Conservation (phyloP, 352 stramenopile species). For the Phytophthora syringae region DNA sequence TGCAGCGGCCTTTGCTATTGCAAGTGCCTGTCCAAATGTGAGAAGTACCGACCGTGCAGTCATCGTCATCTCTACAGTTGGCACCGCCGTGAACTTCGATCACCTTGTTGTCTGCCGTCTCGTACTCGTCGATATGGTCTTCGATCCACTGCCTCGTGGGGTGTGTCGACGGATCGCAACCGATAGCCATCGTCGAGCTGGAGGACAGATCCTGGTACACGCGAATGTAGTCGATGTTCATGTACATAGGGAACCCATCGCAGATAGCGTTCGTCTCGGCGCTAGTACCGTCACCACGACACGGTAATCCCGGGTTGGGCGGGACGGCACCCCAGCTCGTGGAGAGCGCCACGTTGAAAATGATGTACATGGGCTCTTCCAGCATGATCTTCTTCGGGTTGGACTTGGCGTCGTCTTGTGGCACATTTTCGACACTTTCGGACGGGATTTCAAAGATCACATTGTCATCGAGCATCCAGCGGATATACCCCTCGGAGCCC, state of each 20-base stretch:
- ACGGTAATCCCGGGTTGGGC: conserved; percentile 48
- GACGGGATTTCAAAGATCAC: conserved; percentile 67
- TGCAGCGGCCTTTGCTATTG: conserved; percentile 30
- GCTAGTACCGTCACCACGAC: conserved; percentile 39
- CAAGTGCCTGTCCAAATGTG: conserved; percentile 47
- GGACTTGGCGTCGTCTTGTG: conserved; percentile 35
- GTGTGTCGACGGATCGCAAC: conserved; percentile 57
- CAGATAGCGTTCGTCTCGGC: conserved; percentile 48
- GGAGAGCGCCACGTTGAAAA: conserved; percentile 72
- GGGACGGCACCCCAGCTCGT: conserved; percentile 52
- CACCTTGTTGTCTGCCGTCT: conserved; percentile 44
- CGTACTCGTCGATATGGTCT: conserved; percentile 60
- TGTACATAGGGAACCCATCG: conserved; percentile 63
- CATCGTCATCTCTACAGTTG: conserved; percentile 43
- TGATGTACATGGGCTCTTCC: conserved; percentile 73
- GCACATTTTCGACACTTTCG: conserved; percentile 47
- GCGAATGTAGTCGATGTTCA: conserved; percentile 68
- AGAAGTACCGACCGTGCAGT: conserved; percentile 50
- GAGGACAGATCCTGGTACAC: conserved; percentile 57
- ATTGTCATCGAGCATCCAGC: conserved; percentile 55
- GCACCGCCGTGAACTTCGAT: conserved; percentile 52
- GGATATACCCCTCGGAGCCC: conserved; percentile 52
- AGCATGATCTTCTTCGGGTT: conserved; percentile 66
- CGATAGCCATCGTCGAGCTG: conserved; percentile 50
- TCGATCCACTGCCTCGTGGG: conserved; percentile 62